phyloP scores from a whole-genome alignment of 192 early-diverging fungal species.

The Ambispora gerdemannii region DNA sequence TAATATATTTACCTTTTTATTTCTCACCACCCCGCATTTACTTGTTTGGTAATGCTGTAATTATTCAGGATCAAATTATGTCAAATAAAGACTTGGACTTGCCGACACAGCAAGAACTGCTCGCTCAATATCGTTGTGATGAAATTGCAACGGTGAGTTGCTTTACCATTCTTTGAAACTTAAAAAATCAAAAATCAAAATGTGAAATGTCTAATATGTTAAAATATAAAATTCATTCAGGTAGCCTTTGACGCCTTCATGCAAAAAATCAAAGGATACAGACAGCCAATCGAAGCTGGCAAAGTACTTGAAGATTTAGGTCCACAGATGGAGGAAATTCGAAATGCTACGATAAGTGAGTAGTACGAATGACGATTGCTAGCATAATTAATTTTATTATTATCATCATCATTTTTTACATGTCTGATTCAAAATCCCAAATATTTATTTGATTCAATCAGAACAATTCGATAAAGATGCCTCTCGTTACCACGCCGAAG shows the following conservation, averaged over 20 bases:
- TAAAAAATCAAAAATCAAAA: neutral
- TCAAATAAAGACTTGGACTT: conserved; percentile 95
- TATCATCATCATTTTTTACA: neutral
- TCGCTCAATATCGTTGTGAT: conserved; percentile 98
- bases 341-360: conserved; percentile 54
- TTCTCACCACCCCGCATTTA: neutral
- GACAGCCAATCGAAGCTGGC: conserved; percentile 72
- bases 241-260: conserved; percentile 68
- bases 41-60: neutral
- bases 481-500: conserved; percentile 81
- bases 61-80: conserved; percentile 73
- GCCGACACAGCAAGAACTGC: conserved; percentile 95
- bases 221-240: conserved; percentile 18
- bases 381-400: neutral
- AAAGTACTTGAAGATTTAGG: conserved; percentile 78
- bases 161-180: neutral
- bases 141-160: conserved; percentile 75
- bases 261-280: conserved; percentile 59
- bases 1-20: neutral
- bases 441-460: too few species aligned
- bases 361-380: neutral
- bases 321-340: conserved; percentile 52
- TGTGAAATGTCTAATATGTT: neutral
- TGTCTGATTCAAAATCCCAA: too few species aligned
- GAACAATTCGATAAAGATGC: conserved; percentile 86